Evolutionary conservation across 208 protist genomes (phyloP), one percentile per base, ranked within the genome.

Genomic region (Borovskyia barvae): DNA sequence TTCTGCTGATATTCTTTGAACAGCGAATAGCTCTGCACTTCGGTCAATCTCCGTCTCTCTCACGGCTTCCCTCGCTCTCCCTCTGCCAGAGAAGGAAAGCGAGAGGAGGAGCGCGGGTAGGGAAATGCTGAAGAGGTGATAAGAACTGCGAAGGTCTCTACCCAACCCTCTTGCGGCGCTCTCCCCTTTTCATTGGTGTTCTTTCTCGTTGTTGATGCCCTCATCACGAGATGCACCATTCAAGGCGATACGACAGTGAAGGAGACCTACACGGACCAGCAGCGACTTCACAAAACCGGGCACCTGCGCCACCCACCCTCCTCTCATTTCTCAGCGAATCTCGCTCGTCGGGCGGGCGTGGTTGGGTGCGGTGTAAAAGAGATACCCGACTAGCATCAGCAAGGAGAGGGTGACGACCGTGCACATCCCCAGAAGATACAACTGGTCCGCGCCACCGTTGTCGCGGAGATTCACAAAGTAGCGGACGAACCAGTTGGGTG

Each of bases 401-500:
- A 77, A 25, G 4, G 54, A 51, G 20, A 63, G 7, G 1, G 70
- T 36, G 5, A 64, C 40, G 14, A 82, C 33, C 14, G 17, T 57
- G 46, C 60, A 79, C 5, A 52, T 19, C 45, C 54, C 63, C 8
- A 94, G 42, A 19, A 76, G 50, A 28, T 76, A 60, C 2, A 83
- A 30, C 37, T 79, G 49, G 39, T 90, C 80, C 11, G 75, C 75
- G 12, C 88, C 88, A 32, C 85, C 85, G 22, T 59, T 77, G 66
- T 94, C 85, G 24, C 88, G 84, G 35, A 92, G 48, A 25, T 87
- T 76, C 2, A 94, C 50, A 58, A 94, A 91, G 65, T 89, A 90
- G 0, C 84, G 80, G 28, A 94, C 85, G 58, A 94, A 92, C 77
- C 82, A 87, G 58, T 94, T 94, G 22, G 88, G 88, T 12, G 81